Conservation (phyloP, 768 basidiomycete genomes). For the Leccinum rimulosum region DNA sequence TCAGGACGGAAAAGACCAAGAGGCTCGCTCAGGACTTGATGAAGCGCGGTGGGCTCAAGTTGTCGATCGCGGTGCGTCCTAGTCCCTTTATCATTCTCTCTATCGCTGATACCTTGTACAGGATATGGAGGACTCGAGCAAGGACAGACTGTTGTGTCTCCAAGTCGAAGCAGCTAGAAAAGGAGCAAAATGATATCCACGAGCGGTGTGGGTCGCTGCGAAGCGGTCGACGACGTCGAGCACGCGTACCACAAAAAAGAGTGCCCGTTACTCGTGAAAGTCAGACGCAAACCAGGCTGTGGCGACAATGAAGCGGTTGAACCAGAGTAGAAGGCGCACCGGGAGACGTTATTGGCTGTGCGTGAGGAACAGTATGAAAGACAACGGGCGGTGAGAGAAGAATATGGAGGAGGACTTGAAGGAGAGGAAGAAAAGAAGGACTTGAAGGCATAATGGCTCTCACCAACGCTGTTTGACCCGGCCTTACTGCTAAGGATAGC, state of each 20-base stretch:
- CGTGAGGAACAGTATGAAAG: slow-evolving; percentile 65
- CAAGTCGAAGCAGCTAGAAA: slow-evolving; percentile 94
- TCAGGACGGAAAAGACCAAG: too few species aligned
- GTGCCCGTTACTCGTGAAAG: too few species aligned
- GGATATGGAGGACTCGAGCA: slow-evolving; percentile 48
- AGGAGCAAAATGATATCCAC: slow-evolving; percentile 87
- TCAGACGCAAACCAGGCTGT: slow-evolving; percentile 44
- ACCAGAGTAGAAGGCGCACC: slow-evolving; percentile 32
- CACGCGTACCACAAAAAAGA: too few species aligned
- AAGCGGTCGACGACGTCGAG: too few species aligned
- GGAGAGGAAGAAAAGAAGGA: slow-evolving; percentile 46
- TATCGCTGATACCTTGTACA: too few species aligned
- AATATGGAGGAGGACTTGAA: slow-evolving; percentile 58
- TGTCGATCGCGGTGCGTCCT: too few species aligned
- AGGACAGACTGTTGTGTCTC: slow-evolving; percentile 78
- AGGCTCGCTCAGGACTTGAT: too few species aligned
- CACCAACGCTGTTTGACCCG: too few species aligned
- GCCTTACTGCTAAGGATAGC: too few species aligned
- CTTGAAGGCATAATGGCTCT: too few species aligned
- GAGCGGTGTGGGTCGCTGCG: slow-evolving; percentile 56
- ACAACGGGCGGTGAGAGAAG: slow-evolving; percentile 40
- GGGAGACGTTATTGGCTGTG: slow-evolving; percentile 48
- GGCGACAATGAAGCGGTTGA: slow-evolving; percentile 62
- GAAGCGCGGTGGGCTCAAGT: too few species aligned
- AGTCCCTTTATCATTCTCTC: too few species aligned